Evolutionary conservation across 1,139 yeast genomes (phyloP).

Genomic region (Kluyveromyces sp.): DNA sequence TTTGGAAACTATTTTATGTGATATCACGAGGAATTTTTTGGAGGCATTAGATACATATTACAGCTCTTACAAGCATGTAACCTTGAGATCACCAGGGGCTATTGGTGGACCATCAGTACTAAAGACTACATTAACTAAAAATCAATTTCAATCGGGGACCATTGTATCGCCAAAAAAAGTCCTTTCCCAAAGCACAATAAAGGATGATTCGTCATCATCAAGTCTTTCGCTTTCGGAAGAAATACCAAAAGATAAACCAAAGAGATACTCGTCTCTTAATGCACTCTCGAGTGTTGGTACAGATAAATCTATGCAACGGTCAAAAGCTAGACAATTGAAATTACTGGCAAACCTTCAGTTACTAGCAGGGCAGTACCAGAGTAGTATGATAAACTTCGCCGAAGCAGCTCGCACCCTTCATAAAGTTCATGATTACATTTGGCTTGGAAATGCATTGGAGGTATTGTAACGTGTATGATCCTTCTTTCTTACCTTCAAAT

Average conservation of each 20-base stretch:
- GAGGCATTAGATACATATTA: constrained; percentile 59
- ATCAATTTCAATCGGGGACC: not conserved
- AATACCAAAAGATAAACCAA: constrained; percentile 8
- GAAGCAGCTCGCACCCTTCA: constrained; percentile 61
- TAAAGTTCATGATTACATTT: constrained; percentile 63
- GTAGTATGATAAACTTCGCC: constrained; percentile 62
- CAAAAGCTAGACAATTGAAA: constrained; percentile 68
- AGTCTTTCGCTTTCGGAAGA: not conserved
- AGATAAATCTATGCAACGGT: constrained; percentile 47
- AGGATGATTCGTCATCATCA: constrained; percentile 2
- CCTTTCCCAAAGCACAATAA: not conserved
- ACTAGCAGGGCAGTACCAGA: constrained; percentile 68
- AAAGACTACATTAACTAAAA: constrained; percentile 24
- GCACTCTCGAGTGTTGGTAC: constrained; percentile 22
- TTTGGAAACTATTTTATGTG: constrained; percentile 68
- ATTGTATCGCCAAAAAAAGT: not conserved
- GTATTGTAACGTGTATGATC: constrained; percentile 59
- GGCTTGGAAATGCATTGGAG: constrained; percentile 85
- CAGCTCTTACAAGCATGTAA: constrained; percentile 61
- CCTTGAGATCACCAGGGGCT: constrained; percentile 67
- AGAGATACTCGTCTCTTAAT: constrained; percentile 24
- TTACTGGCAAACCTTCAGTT: constrained; percentile 68
- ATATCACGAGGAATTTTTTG: constrained; percentile 57
- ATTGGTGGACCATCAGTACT: constrained; percentile 43
- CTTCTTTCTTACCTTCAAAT: constrained; percentile 52